Conservation (phyloP, 345 rosid genomes). For the Eutrema heterophyllum region DNA sequence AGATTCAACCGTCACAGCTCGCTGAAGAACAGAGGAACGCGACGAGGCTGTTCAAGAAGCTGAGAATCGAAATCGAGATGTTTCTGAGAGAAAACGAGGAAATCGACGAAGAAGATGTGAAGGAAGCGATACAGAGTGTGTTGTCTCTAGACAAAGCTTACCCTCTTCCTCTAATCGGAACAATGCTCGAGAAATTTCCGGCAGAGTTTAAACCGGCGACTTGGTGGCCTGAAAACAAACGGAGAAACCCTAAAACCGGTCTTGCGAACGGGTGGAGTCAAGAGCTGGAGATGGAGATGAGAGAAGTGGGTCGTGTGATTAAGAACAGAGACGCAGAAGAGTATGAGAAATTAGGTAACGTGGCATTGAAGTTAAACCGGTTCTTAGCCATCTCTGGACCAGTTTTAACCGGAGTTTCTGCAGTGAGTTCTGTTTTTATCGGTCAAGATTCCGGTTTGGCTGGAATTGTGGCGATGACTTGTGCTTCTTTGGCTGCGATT, state of each 20-base stretch:
- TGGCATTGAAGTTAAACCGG: constrained; percentile 28
- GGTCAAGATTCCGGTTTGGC: constrained; percentile 30
- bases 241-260: background rate
- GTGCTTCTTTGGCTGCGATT: constrained; percentile 28
- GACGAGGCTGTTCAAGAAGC: constrained; percentile 37
- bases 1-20: constrained; percentile 58
- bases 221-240: constrained; percentile 40
- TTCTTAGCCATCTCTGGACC: constrained; percentile 35
- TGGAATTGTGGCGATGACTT: constrained; percentile 2
- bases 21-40: constrained; percentile 57
- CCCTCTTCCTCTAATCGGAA: constrained; percentile 40
- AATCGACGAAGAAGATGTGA: constrained; percentile 25
- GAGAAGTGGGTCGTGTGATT: constrained; percentile 30
- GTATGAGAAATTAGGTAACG: constrained; percentile 39
- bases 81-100: constrained; percentile 14
- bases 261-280: constrained; percentile 27
- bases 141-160: constrained; percentile 42
- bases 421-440: constrained; percentile 25
- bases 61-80: constrained; percentile 27
- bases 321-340: constrained; percentile 47
- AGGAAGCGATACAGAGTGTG: constrained; percentile 36
- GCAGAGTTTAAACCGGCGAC: constrained; percentile 27
- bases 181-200: constrained; percentile 38
- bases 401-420: constrained; percentile 29
- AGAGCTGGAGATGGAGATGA: constrained; percentile 40